Percentiles rank a stretch among this genome's conserved stretches.
These are phyloP conservation scores for Hericium erinaceus DNA, from an alignment of 768 basidiomycete genomes.

Conservation along the genomic window DNA sequence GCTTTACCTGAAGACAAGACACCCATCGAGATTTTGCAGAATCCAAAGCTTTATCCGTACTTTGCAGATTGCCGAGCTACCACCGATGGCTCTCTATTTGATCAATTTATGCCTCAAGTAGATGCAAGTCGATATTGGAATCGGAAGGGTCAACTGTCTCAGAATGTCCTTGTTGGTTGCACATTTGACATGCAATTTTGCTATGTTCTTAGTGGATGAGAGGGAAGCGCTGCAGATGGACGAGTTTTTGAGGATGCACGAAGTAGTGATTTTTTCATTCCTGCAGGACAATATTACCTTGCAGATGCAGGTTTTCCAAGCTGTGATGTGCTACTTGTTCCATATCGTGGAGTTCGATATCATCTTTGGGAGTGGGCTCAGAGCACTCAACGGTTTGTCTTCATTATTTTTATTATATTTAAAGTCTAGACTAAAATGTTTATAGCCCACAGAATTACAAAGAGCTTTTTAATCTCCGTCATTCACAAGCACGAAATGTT, in stretches of 20 bases:
- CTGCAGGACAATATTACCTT: conserved; percentile 21
- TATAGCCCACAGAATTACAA: conserved; percentile 10
- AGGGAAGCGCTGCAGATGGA: conserved; percentile 22
- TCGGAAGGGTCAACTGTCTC: conserved; percentile 17
- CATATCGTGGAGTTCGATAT: conserved; percentile 22
- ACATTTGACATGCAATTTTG: conserved; percentile 17
- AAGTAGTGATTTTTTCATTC: conserved; percentile 15
- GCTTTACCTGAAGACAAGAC: no score
- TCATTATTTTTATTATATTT: background rate
- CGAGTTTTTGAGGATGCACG: conserved; percentile 19
- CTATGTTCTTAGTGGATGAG: conserved; percentile 21
- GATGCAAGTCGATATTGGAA: conserved; percentile 12
- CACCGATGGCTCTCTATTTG: conserved; percentile 27
- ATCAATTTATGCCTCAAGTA: conserved; percentile 11
- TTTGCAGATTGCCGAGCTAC: conserved; percentile 23
- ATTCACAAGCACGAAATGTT: conserved; percentile 13
- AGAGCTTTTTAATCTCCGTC: conserved; percentile 16
- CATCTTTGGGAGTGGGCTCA: conserved; percentile 26
- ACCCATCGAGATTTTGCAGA: no score
- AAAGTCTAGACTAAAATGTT: background rate
- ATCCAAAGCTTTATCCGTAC: conserved; percentile 26
- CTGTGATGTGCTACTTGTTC: conserved; percentile 19
- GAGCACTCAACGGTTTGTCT: background rate
- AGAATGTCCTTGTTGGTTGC: conserved; percentile 23
- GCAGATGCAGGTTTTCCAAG: conserved; percentile 25